Base-by-base conservation (phyloP, 2,329 filamentous ascomycete genomes). In the Septoria petroselini region DNA sequence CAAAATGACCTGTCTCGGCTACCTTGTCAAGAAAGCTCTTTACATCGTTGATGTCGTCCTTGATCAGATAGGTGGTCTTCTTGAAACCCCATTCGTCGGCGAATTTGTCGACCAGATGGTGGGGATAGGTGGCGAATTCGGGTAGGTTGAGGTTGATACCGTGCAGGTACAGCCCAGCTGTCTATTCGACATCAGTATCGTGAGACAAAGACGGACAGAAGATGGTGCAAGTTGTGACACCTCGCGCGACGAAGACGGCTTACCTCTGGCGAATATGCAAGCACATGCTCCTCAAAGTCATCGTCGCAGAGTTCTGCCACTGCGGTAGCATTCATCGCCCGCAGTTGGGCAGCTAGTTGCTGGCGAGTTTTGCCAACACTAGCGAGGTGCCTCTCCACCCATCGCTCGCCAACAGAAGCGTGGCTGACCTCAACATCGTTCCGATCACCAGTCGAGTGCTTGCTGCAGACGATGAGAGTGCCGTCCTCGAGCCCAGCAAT, bases 251-350 rank as follows among this genome's bases (percentile, higher is more conserved):
- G n/a, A n/a, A n/a, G n/a, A n/a, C n/a, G n/a, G 17, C 41, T 43
- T 12, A 43, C 44, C 15, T 93, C 85, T 4, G 84, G 81, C 2
- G 82, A 83, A 65, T 98, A 98, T 15, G 88, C 87, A 30, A 98
- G 77, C 55, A 98, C 93, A 65, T 98, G 93, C 74, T 98, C 93
- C 71, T 98, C 93, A 59, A 98, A 98, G 4, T 78, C 80, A 68
- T 98, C 93, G 64, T 98, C 93, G 68, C 93, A 98, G 3, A 98
- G 83, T 69, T 98, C 93, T 6, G 90, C 91, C 3, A 98, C 91
- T 3, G 91, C 89, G 0, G 93, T 98, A n/a, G 81, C 84, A 65
- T 98, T 98, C 71, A 91, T 84, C 41, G 75, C 72, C 51, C 87
- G 80, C 54, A 98, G 72, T 59, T 86, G 84, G 51, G 76, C 74